Evolutionary conservation across 2,329 filamentous ascomycete genomes (phyloP), one percentile per base, ranked within the genome.

Genomic region (Botrytis paeoniae): DNA sequence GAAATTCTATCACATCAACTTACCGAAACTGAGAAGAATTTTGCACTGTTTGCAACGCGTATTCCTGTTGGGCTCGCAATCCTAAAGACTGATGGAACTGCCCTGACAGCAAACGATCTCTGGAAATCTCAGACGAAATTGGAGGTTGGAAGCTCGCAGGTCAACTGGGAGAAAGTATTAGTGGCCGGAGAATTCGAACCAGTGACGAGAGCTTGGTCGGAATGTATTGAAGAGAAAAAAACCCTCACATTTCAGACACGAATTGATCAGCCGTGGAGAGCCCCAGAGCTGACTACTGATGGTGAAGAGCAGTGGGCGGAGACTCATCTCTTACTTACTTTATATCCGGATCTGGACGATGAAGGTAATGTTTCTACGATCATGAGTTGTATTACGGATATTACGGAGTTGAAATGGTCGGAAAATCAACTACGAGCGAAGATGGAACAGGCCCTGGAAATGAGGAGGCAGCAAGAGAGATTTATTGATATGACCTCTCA

Each of bases 381-480:
- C 3, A 94, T 95, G 77, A 92, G 92, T 71, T 92, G 89, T 77
- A 90, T 96, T 66, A 95, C 93, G 0, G 92, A 97, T 78, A 96
- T 97, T 75, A 93, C 91, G n/a, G 88, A 91, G 71, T 92, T 95
- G 80, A 96, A 96, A 80, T 91, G 91, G 85, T 75, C 76, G 68
- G 75, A 74, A 73, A 77, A 77, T 41, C 73, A 62, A 51, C 75
- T 77, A 71, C 63, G 73, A 48, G 74, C 71, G 84, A 78, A 85
- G 87, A 78, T 78, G 77, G 75, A 77, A 69, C 85, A 89, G 73
- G 87, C 87, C 1, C 85, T 89, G 59, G 86, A 89, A 78, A 86
- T 86, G 65, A 88, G 87, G 77, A 83, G 90, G 4, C 91, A 92
- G 79, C 93, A 95, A 78, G 92, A 94, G 77, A 92, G 92, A 75